Base-by-base conservation (phyloP, 768 basidiomycete species). In the Agrocybe praecox region DNA sequence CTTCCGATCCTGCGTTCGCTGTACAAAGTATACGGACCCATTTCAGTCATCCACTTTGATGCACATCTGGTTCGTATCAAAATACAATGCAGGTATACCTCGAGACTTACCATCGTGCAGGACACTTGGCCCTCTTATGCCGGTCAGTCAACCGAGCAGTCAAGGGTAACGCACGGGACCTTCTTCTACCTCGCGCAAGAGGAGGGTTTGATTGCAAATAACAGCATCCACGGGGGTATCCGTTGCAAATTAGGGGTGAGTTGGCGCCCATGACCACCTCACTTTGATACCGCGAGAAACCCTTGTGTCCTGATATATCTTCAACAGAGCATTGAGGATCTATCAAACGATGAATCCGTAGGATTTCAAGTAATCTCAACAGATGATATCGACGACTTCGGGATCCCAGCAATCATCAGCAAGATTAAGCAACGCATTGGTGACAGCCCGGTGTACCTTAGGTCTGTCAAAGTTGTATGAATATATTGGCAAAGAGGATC, bases 141-240 rank as follows among this genome's bases (percentile, higher is more conserved):
- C 32, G 86, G 88, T 57, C 80, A 82, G 40, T 81, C 67, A 17
- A 82, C 82, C 19, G 81, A 78, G 40, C 87, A 86, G 69, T 87
- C 84, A 47, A 85, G 77, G 56, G 76, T 93, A 40, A 94, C 86
- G 0, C 94, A 96, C 63, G 94, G 93, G 53, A 90, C 89, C 1
- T 95, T 93, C 76, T 96, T 95, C 75, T 83, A 85, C 69, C 69
- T 90, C 34, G 94, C 94, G 0, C 79, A 80, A 22, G 81, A 90
- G 63, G 90, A 94, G 67, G 89, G 90, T 1, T 77, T 94, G 40
- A 81, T 96, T 56, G 76, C 84, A 24, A 87, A 90, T 62, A 81
- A 82, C 18, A 92, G 89, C 58, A 84, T 96, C 23, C 94, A 96
- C 67, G 94, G 88, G 9, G 93, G 94, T 4, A 89, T 96, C 58